Evolutionary conservation across 345 rosid genomes (phyloP).

Genomic region (Lepidium africanum): DNA sequence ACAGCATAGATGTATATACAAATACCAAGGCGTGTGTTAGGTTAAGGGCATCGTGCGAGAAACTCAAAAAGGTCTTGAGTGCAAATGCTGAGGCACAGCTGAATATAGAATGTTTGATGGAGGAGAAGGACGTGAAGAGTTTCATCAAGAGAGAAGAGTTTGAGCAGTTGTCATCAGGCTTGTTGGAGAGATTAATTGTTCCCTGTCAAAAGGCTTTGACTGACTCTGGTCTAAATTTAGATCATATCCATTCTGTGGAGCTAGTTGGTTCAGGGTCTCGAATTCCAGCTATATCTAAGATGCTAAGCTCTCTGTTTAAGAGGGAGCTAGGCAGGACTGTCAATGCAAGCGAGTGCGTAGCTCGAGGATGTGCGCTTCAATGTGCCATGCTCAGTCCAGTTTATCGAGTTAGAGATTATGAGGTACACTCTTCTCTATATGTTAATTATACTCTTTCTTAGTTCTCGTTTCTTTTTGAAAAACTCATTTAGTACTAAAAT

Average conservation of each 20-base stretch:
- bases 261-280: constrained; percentile 70
- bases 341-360: constrained; percentile 66
- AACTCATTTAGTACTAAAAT: not conserved
- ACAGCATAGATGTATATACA: constrained; percentile 47
- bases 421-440: constrained; percentile 30
- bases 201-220: constrained; percentile 53
- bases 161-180: constrained; percentile 38
- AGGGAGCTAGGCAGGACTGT: constrained; percentile 58
- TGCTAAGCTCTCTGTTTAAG: constrained; percentile 38
- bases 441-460: not conserved
- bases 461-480: not conserved
- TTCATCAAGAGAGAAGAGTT: constrained; percentile 63
- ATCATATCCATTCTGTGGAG: constrained; percentile 52
- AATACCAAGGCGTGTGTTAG: constrained; percentile 51
- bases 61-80: constrained; percentile 61
- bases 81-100: constrained; percentile 65
- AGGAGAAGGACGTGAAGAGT: constrained; percentile 62
- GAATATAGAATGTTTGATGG: constrained; percentile 63
- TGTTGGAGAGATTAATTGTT: constrained; percentile 44
- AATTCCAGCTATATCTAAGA: constrained; percentile 48
- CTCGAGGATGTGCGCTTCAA: constrained; percentile 68
- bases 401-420: constrained; percentile 52
- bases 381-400: constrained; percentile 70
- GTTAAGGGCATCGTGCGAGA: constrained; percentile 57
- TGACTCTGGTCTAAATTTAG: constrained; percentile 45